Conservation (phyloP, 140 eudicot species). For the Stevia rebaudiana region DNA sequence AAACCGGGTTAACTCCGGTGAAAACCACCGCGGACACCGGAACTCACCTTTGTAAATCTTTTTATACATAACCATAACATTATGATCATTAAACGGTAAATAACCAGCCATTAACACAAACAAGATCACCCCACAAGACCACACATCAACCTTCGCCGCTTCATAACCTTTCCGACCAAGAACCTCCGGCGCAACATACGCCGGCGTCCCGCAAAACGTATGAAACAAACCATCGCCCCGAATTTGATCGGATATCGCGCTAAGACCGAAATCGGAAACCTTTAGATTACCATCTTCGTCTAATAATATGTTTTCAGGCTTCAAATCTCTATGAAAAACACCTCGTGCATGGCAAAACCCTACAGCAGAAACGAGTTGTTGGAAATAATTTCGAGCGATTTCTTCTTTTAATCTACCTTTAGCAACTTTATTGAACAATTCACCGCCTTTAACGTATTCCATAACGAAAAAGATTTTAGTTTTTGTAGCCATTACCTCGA, state of each 20-base stretch:
- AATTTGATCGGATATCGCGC: conserved; percentile 13
- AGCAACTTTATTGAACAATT: conserved; percentile 6
- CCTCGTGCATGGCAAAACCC: conserved; percentile 16
- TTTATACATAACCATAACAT: conserved; percentile 13
- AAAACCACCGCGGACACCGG: conserved; percentile 11
- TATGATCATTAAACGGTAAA: conserved; percentile 7
- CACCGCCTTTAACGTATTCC: conserved; percentile 13
- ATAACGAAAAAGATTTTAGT: conserved; percentile 7
- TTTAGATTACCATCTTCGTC: conserved; percentile 6
- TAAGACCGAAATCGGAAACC: conserved; percentile 10
- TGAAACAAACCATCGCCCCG: conserved; percentile 9
- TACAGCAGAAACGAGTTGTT: conserved; percentile 7
- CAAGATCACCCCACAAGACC: conserved; percentile 15
- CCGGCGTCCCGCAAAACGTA: conserved; percentile 16
- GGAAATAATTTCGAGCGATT: conserved; percentile 1
- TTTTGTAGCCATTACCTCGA: conserved; percentile 11
- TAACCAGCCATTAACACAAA: conserved; percentile 17
- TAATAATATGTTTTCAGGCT: conserved; percentile 5
- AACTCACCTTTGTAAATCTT: conserved; percentile 14
- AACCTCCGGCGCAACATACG: conserved; percentile 17
- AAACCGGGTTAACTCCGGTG: conserved; percentile 7
- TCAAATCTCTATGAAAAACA: conserved; percentile 3
- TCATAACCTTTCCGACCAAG: conserved; percentile 12
- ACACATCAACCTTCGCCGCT: conserved; percentile 12
- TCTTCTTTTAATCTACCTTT: conserved; percentile 19